Evolutionary conservation across 139 green algal genomes (phyloP).

Genomic region (Chlorella sp.): DNA sequence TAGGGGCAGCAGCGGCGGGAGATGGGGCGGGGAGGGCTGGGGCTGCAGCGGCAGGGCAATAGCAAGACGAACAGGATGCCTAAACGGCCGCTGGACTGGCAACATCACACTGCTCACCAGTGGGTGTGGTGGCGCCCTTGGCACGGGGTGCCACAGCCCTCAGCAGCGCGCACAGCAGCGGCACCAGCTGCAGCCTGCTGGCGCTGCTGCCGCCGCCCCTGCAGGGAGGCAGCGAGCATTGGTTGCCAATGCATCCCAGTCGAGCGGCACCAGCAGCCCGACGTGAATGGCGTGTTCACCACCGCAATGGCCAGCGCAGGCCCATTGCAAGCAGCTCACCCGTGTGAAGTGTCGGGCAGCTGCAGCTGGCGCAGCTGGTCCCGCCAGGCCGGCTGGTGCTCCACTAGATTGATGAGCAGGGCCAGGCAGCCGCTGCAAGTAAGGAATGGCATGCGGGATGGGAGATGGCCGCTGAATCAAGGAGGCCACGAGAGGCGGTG

Average conservation of each 20-base stretch:
- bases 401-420: constrained; percentile 80
- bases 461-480: not conserved
- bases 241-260: no score
- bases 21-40: no score
- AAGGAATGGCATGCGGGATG: not conserved
- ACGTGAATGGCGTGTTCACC: no score
- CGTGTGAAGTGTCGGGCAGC: not conserved
- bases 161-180: constrained; percentile 65
- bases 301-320: no score
- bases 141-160: not conserved
- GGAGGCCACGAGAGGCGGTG: no score
- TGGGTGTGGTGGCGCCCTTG: not conserved
- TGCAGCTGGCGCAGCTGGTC: constrained; percentile 4
- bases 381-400: constrained; percentile 35
- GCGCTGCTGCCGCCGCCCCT: not conserved
- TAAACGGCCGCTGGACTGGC: no score
- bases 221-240: no score
- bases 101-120: not conserved
- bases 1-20: no score
- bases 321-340: not conserved
- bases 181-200: constrained; percentile 24
- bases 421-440: constrained; percentile 55
- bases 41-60: no score
- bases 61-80: no score
- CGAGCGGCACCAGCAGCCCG: no score